Evolutionary conservation across 805 yeast genomes (phyloP).

Genomic region (Candida sithepensis): DNA sequence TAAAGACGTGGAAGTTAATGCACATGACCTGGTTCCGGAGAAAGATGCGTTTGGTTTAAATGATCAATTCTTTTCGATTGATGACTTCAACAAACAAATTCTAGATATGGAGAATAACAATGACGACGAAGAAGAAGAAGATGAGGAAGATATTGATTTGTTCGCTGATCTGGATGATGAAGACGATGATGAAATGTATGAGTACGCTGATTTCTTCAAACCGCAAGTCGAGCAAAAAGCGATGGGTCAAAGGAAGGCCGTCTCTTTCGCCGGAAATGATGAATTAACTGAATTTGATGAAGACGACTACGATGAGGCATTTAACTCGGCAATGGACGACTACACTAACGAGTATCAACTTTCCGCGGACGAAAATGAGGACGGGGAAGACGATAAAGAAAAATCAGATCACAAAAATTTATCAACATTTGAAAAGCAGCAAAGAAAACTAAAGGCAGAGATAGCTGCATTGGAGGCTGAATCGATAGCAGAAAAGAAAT

Average conservation of each 20-base stretch:
- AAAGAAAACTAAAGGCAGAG: slow-evolving; percentile 68
- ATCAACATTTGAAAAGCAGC: slow-evolving; percentile 83
- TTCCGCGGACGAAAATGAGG: slow-evolving; percentile 29
- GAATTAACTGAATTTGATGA: slow-evolving; percentile 50
- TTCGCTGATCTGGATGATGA: slow-evolving; percentile 55
- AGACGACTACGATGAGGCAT: slow-evolving; percentile 59
- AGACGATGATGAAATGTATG: slow-evolving; percentile 42
- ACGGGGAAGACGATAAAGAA: no score
- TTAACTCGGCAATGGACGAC: slow-evolving; percentile 60
- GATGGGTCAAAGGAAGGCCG: slow-evolving; percentile 12
- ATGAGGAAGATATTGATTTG: slow-evolving; percentile 49
- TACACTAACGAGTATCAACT: slow-evolving; percentile 44
- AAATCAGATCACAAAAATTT: no score
- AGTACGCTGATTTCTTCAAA: slow-evolving; percentile 67
- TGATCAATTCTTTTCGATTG: slow-evolving; percentile 81
- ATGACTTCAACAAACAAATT: slow-evolving; percentile 77
- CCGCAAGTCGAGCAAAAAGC: slow-evolving; percentile 15
- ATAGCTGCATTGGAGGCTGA: slow-evolving; percentile 80
- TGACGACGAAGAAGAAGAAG: slow-evolving; percentile 44
- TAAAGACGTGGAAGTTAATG: slow-evolving; percentile 12
- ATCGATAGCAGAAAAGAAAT: slow-evolving; percentile 82
- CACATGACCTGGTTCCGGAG: slow-evolving; percentile 27
- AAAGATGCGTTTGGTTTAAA: slow-evolving; percentile 66
- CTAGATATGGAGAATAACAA: slow-evolving; percentile 54
- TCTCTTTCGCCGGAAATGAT: slow-evolving; percentile 17